A percentile compares a stretch with the other conserved stretches of the same genome.
Evolutionary conservation across 345 rosid species (phyloP).

Genomic region (Carallia brachiata): DNA sequence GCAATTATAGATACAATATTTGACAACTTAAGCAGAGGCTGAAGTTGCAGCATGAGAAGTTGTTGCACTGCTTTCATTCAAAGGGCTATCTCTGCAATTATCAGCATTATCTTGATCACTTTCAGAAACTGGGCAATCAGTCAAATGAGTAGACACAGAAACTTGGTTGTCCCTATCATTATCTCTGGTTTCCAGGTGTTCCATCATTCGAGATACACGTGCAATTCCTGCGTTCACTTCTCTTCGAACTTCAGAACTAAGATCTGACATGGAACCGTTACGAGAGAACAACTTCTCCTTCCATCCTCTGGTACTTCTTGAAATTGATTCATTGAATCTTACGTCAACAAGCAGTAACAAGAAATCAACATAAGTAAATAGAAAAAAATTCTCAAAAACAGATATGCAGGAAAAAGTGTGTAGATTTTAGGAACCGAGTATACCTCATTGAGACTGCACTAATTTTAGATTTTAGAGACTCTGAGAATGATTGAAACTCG

Average conservation of each 20-base stretch:
- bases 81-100: constrained; percentile 21
- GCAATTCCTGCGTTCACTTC: constrained; percentile 30
- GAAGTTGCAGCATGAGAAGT: constrained; percentile 32
- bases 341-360: neutral
- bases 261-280: constrained; percentile 18
- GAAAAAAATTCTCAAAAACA: neutral
- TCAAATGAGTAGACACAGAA: constrained; percentile 28
- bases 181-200: constrained; percentile 37
- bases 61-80: constrained; percentile 27
- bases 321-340: constrained; percentile 32
- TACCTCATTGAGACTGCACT: constrained; percentile 85
- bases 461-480: constrained; percentile 67
- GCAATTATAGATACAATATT: constrained; percentile 18
- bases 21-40: constrained; percentile 29
- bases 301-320: constrained; percentile 36
- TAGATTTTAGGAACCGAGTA: neutral
- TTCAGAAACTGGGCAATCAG: constrained; percentile 28
- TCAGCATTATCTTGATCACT: constrained; percentile 29
- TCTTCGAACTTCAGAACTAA: constrained; percentile 30
- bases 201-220: constrained; percentile 30
- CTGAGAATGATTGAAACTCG: constrained; percentile 81
- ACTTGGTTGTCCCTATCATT: constrained; percentile 21
- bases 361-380: constrained; percentile 8
- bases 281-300: constrained; percentile 37
- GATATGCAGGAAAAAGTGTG: neutral